Percentiles rank a stretch among this genome's conserved stretches.
These are phyloP conservation scores for Stephania yunnanensis DNA, from an alignment of 164 flowering plant species.

Conservation along the genomic window DNA sequence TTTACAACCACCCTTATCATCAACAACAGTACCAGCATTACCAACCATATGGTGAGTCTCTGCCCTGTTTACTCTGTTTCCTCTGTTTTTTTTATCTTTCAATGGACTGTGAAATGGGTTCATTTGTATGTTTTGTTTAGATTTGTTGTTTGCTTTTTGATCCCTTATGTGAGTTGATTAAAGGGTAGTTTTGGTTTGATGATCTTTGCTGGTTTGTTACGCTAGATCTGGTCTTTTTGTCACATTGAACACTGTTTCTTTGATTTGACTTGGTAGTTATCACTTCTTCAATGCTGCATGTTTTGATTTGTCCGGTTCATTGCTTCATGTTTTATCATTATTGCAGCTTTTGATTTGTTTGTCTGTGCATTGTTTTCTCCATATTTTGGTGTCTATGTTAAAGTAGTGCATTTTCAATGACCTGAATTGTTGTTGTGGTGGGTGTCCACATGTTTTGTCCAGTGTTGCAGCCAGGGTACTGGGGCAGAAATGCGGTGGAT, in stretches of 20 bases:
- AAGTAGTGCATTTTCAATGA: too few relatives aligned
- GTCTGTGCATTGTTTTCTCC: neutral
- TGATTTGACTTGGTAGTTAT: neutral
- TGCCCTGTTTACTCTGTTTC: too few relatives aligned
- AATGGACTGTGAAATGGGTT: neutral
- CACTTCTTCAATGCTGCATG: neutral
- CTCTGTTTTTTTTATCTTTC: neutral
- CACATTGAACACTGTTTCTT: neutral
- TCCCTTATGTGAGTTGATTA: neutral
- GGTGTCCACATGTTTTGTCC: constrained; percentile 1
- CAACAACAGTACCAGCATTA: constrained; percentile 28
- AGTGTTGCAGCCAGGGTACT: constrained; percentile 72
- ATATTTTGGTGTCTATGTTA: neutral
- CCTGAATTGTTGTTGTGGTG: constrained; percentile 1
- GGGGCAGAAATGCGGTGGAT: constrained; percentile 73
- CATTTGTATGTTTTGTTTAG: neutral
- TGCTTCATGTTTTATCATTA: too few relatives aligned
- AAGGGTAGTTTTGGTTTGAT: neutral
- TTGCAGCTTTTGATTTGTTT: too few relatives aligned
- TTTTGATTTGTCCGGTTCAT: too few relatives aligned
- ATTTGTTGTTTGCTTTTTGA: neutral
- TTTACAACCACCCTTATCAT: constrained; percentile 24
- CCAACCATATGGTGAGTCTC: constrained; percentile 53
- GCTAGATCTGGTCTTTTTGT: neutral
- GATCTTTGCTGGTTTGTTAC: neutral